These are phyloP conservation scores for Agroathelia rolfsii DNA, from an alignment of 1,284 basidiomycete species.

Conservation along the genomic window DNA sequence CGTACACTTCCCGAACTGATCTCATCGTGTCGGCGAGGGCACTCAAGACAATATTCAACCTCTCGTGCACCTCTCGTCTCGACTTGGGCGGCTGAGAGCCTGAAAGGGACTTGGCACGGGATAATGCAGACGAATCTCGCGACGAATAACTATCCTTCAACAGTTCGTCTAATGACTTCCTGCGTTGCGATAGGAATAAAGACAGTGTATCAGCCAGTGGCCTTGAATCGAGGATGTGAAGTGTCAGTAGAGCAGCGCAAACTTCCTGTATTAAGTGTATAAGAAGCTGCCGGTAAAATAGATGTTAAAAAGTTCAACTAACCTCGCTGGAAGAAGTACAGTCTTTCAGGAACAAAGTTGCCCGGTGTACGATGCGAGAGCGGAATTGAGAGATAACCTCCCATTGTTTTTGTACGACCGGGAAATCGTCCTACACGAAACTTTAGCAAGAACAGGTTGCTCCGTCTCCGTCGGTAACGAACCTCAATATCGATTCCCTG, in stretches of 20 bases:
- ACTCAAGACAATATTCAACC: too few relatives aligned
- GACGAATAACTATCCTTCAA: too few relatives aligned
- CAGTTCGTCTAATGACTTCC: constrained; percentile 55
- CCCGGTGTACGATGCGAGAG: constrained; percentile 75
- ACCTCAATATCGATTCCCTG: constrained; percentile 60
- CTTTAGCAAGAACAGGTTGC: background rate
- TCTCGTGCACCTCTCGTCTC: too few relatives aligned
- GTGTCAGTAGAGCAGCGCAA: constrained; percentile 67
- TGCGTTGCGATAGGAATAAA: constrained; percentile 64
- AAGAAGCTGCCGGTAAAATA: constrained; percentile 9
- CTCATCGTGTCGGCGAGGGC: too few relatives aligned
- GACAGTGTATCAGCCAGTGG: constrained; percentile 64
- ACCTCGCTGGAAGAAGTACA: constrained; percentile 39
- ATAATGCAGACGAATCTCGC: too few relatives aligned
- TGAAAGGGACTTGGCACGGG: too few relatives aligned
- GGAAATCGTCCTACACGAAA: constrained; percentile 59
- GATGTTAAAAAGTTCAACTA: constrained; percentile 11
- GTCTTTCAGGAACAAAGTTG: constrained; percentile 65
- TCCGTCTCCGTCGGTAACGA: too few relatives aligned
- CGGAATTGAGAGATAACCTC: constrained; percentile 77
- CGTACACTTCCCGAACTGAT: constrained; percentile 44
- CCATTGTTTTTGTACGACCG: constrained; percentile 84
- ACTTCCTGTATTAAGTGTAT: constrained; percentile 36
- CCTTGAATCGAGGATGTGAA: constrained; percentile 77
- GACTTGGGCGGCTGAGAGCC: too few relatives aligned